A percentile compares a stretch with the other conserved stretches of the same genome.
phyloP scores from a whole-genome alignment of 1,139 yeast genomes.

The Saccharomyces hybrid region DNA sequence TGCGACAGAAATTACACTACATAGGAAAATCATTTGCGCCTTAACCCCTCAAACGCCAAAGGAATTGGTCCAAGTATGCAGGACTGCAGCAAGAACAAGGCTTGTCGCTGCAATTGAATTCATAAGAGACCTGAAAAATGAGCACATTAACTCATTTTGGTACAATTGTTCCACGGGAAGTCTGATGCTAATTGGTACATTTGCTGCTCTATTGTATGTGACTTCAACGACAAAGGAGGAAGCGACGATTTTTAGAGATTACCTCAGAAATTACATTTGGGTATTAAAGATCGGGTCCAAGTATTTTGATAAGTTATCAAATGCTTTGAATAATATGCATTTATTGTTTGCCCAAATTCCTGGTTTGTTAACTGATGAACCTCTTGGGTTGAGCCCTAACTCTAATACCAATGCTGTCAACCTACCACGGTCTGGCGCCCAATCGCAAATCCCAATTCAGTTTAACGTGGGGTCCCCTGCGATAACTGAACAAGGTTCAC shows the following conservation, averaged over 20 bases:
- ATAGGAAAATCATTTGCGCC: constrained; percentile 65
- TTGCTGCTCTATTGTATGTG: constrained; percentile 69
- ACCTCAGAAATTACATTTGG: constrained; percentile 69
- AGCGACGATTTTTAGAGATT: constrained; percentile 53
- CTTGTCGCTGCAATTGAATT: constrained; percentile 75
- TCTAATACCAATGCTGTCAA: background rate
- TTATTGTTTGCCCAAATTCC: constrained; percentile 59
- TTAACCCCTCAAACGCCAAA: constrained; percentile 48
- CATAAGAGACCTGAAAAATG: constrained; percentile 65
- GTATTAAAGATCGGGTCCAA: constrained; percentile 62
- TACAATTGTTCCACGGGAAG: constrained; percentile 72
- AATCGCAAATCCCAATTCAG: background rate
- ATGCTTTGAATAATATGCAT: constrained; percentile 62
- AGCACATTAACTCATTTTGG: constrained; percentile 84
- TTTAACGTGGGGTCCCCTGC: constrained; percentile 7
- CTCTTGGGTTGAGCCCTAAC: background rate
- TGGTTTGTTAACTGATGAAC: constrained; percentile 48
- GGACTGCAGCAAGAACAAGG: constrained; percentile 78
- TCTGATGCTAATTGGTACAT: constrained; percentile 74
- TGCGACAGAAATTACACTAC: constrained; percentile 79
- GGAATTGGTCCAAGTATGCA: constrained; percentile 60
- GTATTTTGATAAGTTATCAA: constrained; percentile 67
- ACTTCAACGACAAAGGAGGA: constrained; percentile 58
- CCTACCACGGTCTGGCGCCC: background rate
- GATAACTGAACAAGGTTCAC: constrained; percentile 10